A percentile compares a stretch with the other conserved stretches of the same genome.
phyloP scores from a whole-genome alignment of 768 basidiomycete genomes.

The Boletales sp. region DNA sequence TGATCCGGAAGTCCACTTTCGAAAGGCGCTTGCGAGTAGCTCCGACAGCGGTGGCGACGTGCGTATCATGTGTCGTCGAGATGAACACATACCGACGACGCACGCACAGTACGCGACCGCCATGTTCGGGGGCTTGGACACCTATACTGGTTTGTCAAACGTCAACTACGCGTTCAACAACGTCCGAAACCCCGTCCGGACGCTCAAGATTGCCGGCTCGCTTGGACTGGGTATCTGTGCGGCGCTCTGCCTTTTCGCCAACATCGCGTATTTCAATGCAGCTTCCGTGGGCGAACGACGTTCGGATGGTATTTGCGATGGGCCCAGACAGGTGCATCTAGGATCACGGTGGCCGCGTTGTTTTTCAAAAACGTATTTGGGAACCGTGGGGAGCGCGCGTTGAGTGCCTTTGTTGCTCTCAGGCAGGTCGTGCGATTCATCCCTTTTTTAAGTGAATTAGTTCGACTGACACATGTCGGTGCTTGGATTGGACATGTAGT shows the following conservation, averaged over 20 bases:
- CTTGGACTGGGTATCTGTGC: conserved; percentile 55
- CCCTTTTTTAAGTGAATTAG: too few relatives aligned
- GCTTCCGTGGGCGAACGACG: conserved; percentile 10
- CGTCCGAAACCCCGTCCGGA: conserved; percentile 55
- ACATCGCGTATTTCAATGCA: conserved; percentile 53
- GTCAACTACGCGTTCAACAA: conserved; percentile 61
- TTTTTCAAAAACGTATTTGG: conserved; percentile 64
- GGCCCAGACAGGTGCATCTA: conserved; percentile 41
- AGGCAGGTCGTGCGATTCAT: conserved; percentile 34
- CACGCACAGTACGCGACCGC: conserved; percentile 53
- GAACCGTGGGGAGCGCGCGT: conserved; percentile 44
- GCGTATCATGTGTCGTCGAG: neutral
- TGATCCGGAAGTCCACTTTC: conserved; percentile 57
- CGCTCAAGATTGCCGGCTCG: conserved; percentile 59
- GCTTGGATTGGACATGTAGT: conserved; percentile 16
- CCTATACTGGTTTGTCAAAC: conserved; percentile 51
- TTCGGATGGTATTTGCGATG: conserved; percentile 6
- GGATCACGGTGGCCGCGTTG: conserved; percentile 53
- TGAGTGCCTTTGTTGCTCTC: conserved; percentile 54
- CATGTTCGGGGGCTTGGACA: conserved; percentile 53
- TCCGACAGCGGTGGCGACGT: conserved; percentile 50
- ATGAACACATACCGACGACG: neutral
- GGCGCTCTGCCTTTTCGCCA: conserved; percentile 50
- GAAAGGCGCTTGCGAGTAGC: conserved; percentile 53
- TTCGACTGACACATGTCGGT: neutral